Evolutionary conservation across 257 asterid genomes (phyloP), one percentile per base, ranked within the genome.

Genomic region (Misopates orontium): DNA sequence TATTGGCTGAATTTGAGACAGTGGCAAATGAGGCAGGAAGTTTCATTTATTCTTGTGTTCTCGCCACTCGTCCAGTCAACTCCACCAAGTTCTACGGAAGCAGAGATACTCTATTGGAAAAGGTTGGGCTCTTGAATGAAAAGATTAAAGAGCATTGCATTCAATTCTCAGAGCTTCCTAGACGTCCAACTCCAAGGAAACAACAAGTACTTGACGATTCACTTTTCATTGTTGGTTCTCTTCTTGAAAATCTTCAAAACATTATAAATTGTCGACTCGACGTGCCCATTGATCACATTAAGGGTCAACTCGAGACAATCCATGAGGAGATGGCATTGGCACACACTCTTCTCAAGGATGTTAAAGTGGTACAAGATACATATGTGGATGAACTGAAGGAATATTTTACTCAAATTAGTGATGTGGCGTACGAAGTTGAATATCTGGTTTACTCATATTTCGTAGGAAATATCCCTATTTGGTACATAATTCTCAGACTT

Each of bases 361-460:
- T 62, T 18, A n/a, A n/a, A n/a, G n/a, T n/a, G n/a, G n/a, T n/a
- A n/a, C n/a, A n/a, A n/a, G 10, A n/a, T 19, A 12, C 60, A 5
- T n/a, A 5, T 57, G 28, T 20, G 51, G 14, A 50, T 52, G 18
- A 23, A 16, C 49, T 42, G 18, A 53, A 52, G 13, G 67, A 48
- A 15, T 15, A 8, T n/a, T 2, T 25, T 17, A 45, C 24, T 15
- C 56, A 11, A 21, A 62, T 62, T 44, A 18, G 53, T 15, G 56
- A 62, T 40, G 17, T n/a, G 16, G 56, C 67, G 22, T 40, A 62
- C 41, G 67, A 62, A 45, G 53, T 41, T 45, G 67, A 62, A 12
- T 62, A 45, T 40, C 22, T 62, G 11, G 8, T 45, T 10, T 3
- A 36, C 42, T 36, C 42, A 36, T 36, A 36, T 36, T 5, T 36